phyloP scores from a whole-genome alignment of 345 rosid genomes.

The Lepidium sativum region DNA sequence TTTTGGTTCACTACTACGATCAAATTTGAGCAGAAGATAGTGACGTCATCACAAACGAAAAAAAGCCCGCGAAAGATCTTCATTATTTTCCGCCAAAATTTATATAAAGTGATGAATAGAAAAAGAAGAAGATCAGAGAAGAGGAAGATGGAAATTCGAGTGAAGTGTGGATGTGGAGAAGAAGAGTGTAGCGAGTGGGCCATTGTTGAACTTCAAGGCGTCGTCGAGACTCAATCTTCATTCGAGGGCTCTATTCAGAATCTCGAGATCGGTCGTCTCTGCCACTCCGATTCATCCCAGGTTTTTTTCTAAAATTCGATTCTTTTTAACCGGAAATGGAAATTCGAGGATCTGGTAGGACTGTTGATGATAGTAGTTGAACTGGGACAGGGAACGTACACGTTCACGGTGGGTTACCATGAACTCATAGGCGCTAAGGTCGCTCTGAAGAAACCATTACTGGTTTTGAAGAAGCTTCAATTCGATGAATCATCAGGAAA shows the following conservation, averaged over 20 bases:
- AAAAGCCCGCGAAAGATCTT: constrained; percentile 16
- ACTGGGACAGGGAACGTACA: constrained; percentile 48
- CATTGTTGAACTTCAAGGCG: constrained; percentile 82
- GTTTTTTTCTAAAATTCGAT: constrained; percentile 23
- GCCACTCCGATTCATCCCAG: constrained; percentile 61
- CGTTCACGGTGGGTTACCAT: constrained; percentile 80
- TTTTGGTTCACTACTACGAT: not conserved
- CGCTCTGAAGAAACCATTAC: constrained; percentile 54
- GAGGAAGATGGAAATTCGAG: constrained; percentile 61
- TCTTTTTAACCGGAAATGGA: not conserved
- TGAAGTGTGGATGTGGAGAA: constrained; percentile 70
- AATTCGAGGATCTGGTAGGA: not conserved
- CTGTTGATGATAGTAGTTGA: not conserved
- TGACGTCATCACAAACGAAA: constrained; percentile 9
- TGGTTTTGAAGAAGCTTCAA: constrained; percentile 66
- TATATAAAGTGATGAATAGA: not conserved
- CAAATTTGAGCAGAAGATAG: not conserved
- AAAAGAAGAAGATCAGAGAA: not conserved
- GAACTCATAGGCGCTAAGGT: constrained; percentile 56
- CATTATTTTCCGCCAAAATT: constrained; percentile 17
- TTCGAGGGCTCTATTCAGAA: constrained; percentile 52
- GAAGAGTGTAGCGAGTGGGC: constrained; percentile 83
- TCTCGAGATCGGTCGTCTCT: constrained; percentile 71
- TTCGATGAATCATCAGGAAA: constrained; percentile 21
- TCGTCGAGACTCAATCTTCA: constrained; percentile 55